Evolutionary conservation across 768 basidiomycete genomes (phyloP), one percentile per base, ranked within the genome.

Genomic region (Russula olivacea): DNA sequence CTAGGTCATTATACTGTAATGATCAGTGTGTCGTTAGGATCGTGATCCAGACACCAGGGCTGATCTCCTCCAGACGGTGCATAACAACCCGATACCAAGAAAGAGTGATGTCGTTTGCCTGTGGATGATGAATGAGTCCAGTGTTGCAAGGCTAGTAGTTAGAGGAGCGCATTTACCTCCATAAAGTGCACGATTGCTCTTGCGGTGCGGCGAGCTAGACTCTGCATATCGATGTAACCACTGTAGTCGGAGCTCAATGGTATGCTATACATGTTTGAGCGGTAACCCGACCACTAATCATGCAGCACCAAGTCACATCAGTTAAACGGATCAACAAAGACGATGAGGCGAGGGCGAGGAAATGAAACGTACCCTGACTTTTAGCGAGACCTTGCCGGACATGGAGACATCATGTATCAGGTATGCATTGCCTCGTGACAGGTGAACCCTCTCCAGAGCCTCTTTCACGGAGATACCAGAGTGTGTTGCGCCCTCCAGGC

Each of bases 101-200:
- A n/a, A 68, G 66, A 2, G 38, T 1, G n/a, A 68, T 66, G n/a
- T n/a, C 48, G 34, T 68, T 66, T 43, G 55, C 10, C 67, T 68
- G 48, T 9, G 36, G 25, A 30, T 0, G n/a, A 6, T 23, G 7
- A 32, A 28, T 63, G 9, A 60, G 49, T 49, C 9, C 15, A 50
- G 34, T 32, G 21, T 15, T 40, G 14, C 7, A 23, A 30, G 40
- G 8, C 7, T 45, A 25, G 21, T 21, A 8, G 9, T 21, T 14
- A 0, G 3, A 15, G 34, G n/a, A 8, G 19, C 8, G n/a, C 28
- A 14, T 34, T 54, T 63, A 67, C 67, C 25, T 51, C 43, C 53
- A 68, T 67, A 41, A 68, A 68, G 40, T 68, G 67, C 43, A 61
- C 61, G 40, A 68, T 60, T 14, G 67, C 67, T 51, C 67, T 58